Percentiles rank a stretch among this genome's conserved stretches.
Evolutionary conservation across 2,329 filamentous ascomycete genomes (phyloP).

Genomic region (Macrophomina phaseolina): DNA sequence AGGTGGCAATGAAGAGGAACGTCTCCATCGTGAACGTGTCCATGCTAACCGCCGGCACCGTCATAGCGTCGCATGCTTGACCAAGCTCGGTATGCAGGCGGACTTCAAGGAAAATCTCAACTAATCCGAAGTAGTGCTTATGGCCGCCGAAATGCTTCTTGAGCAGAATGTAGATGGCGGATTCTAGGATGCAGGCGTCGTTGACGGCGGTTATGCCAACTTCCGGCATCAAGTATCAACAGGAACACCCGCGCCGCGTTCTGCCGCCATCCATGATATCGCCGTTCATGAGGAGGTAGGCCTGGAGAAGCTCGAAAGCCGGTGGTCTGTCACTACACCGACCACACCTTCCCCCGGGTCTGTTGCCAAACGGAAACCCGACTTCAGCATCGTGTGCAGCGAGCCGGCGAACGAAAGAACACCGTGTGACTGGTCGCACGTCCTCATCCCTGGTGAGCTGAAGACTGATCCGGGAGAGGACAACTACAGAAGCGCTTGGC

Average conservation of each 20-base stretch:
- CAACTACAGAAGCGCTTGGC: conserved; percentile 38
- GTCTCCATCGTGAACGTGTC: conserved; percentile 95
- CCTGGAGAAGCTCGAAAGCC: conserved; percentile 98
- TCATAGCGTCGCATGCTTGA: conserved; percentile 92
- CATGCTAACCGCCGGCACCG: conserved; percentile 88
- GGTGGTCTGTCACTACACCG: not conserved
- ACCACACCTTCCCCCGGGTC: not conserved
- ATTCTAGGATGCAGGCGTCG: conserved; percentile 81
- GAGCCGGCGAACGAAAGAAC: conserved; percentile 28
- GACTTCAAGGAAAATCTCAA: conserved; percentile 96
- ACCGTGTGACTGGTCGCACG: conserved; percentile 45
- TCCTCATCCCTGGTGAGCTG: conserved; percentile 54
- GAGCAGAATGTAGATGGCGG: conserved; percentile 85
- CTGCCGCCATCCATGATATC: conserved; percentile 98
- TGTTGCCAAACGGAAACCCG: conserved; percentile 32
- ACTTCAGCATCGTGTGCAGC: conserved; percentile 33
- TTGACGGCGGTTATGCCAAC: conserved; percentile 98
- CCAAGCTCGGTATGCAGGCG: conserved; percentile 94
- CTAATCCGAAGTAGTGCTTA: conserved; percentile 83
- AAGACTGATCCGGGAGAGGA: conserved; percentile 53
- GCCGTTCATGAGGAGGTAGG: conserved; percentile 97
- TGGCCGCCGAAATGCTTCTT: conserved; percentile 93
- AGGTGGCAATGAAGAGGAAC: conserved; percentile 98
- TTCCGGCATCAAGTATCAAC: conserved; percentile 90
- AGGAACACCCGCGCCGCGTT: conserved; percentile 90